Percentiles rank a stretch among this genome's conserved stretches.
Conservation (phyloP, 2,329 filamentous ascomycete genomes). For the Diaporthe sp. region DNA sequence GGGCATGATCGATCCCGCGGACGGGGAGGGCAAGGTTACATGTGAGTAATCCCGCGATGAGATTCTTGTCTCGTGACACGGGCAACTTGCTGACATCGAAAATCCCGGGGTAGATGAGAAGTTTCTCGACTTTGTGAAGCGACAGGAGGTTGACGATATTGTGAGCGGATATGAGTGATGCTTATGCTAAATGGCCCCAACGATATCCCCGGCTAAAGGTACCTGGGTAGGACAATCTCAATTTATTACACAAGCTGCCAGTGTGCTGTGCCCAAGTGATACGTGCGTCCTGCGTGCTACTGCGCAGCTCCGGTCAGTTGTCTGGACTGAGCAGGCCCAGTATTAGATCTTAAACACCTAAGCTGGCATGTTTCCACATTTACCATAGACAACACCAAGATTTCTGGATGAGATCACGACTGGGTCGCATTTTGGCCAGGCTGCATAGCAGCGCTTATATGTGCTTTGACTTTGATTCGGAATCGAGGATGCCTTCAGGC, state of each 20-base stretch:
- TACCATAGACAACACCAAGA: too few relatives aligned
- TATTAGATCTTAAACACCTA: background rate
- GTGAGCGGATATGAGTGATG: slow-evolving; percentile 43
- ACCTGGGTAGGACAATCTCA: background rate
- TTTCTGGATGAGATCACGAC: background rate
- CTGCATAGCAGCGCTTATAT: too few relatives aligned
- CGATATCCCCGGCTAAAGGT: background rate
- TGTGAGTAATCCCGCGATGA: slow-evolving; percentile 48
- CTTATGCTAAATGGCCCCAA: background rate
- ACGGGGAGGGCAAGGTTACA: slow-evolving; percentile 52
- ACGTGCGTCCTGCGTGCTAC: background rate
- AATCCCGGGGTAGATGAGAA: slow-evolving; percentile 47
- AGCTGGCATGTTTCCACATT: background rate
- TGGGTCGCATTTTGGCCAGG: background rate
- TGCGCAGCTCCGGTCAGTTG: background rate
- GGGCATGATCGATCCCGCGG: slow-evolving; percentile 51
- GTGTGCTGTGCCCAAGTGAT: background rate
- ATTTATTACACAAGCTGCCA: background rate
- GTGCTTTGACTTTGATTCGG: background rate
- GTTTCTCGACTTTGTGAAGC: slow-evolving; percentile 53
- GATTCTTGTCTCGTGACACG: background rate
- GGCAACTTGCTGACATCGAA: background rate
- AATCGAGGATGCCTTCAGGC: background rate
- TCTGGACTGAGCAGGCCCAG: background rate
- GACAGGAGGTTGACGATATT: slow-evolving; percentile 49